Base-by-base conservation (phyloP, 257 asterid genomes). In the Verbascum thapsus region DNA sequence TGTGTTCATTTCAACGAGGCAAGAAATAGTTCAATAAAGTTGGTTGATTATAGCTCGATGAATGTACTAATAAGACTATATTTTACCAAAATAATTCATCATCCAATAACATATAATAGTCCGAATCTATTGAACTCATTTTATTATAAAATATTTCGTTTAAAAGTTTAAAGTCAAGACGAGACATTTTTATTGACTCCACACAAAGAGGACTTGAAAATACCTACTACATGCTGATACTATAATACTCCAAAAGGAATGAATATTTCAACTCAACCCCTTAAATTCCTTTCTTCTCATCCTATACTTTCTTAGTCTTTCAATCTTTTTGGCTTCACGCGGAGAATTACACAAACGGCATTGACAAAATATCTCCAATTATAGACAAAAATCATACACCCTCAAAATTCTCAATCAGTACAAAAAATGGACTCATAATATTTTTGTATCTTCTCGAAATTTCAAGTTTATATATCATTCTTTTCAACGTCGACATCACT, bases 101-200 rank as follows among this genome's bases (percentile, higher is more conserved):
- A n/a, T n/a, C n/a, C n/a, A n/a, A n/a, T n/a, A n/a, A n/a, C n/a
- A n/a, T n/a, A n/a, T n/a, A n/a, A n/a, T n/a, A n/a, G n/a, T n/a
- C n/a, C n/a, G n/a, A n/a, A n/a, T n/a, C n/a, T n/a, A n/a, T n/a
- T n/a, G n/a, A n/a, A n/a, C n/a, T n/a, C n/a, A n/a, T n/a, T n/a
- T n/a, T n/a, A n/a, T n/a, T n/a, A n/a, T n/a, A n/a, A n/a, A n/a
- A n/a, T n/a, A n/a, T n/a, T n/a, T n/a, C n/a, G n/a, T n/a, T n/a
- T 26, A 26, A 1, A 26, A 26, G 5, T 26, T 1, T 26, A 26
- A 26, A 26, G 5, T 1, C 32, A 26, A 26, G 32, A 26, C 5
- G 37, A 54, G 74, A 62, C 63, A 50, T 71, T 67, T 72, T 79
- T 54, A 48, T 81, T 74, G 81, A 81, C 85, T 75, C 73, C 63